These are phyloP conservation scores for Radiomyces spectabilis DNA, from an alignment of 192 early-diverging fungal species.

Conservation along the genomic window DNA sequence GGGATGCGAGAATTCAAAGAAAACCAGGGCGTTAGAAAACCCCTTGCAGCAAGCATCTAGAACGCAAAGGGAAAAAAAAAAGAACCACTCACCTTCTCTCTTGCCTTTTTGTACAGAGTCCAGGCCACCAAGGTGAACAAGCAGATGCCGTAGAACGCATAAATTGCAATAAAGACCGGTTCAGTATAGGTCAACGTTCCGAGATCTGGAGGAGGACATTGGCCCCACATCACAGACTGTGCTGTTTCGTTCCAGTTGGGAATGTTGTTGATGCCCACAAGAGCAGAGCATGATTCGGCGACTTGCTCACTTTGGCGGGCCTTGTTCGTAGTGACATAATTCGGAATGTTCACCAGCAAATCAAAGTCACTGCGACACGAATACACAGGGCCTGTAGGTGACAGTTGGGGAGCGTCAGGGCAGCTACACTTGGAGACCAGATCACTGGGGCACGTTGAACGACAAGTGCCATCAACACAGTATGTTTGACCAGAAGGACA, in stretches of 20 bases:
- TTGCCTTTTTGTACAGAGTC: slow-evolving; percentile 12
- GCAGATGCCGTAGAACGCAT: slow-evolving; percentile 12
- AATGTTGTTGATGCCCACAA: neutral
- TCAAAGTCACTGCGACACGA: slow-evolving; percentile 12
- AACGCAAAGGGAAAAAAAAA: too few relatives aligned
- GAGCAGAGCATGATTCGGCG: neutral
- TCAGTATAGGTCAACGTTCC: slow-evolving; percentile 12
- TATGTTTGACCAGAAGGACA: slow-evolving; percentile 36
- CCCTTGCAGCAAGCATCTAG: too few relatives aligned
- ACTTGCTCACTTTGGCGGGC: neutral
- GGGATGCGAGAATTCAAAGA: too few relatives aligned
- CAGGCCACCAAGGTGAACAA: slow-evolving; percentile 7
- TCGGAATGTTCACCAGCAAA: slow-evolving; percentile 4
- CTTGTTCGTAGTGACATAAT: slow-evolving; percentile 24
- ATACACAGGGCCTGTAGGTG: slow-evolving; percentile 12
- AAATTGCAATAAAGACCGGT: slow-evolving; percentile 27
- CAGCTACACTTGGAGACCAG: slow-evolving; percentile 24
- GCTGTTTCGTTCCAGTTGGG: neutral
- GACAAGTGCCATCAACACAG: slow-evolving; percentile 45
- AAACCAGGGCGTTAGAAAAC: too few relatives aligned
- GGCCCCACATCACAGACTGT: slow-evolving; percentile 11
- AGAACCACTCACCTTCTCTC: slow-evolving; percentile 6
- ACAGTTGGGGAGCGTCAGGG: slow-evolving; percentile 3
- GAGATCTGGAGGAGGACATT: slow-evolving; percentile 16
- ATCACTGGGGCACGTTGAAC: slow-evolving; percentile 18